A percentile compares a stretch with the other conserved stretches of the same genome.
Conservation (phyloP, 169 alveolate genomes). For the Plasmodium cynomolgi region DNA sequence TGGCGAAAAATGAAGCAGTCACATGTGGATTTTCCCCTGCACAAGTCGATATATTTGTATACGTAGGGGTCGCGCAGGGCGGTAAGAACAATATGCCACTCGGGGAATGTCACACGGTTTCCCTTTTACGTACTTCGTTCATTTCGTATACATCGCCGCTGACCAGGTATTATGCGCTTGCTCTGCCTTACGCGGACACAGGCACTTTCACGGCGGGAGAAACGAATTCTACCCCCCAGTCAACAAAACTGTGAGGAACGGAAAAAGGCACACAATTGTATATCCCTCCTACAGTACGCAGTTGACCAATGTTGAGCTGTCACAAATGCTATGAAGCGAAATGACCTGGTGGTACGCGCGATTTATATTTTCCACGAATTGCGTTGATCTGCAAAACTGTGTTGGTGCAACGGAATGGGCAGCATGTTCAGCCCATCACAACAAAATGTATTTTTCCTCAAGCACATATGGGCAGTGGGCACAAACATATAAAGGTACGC, state of each 20-base stretch:
- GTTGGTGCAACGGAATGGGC: background rate
- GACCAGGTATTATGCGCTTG: background rate
- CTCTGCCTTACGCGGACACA: background rate
- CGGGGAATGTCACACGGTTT: background rate
- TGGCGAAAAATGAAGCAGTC: background rate
- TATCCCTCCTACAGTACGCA: background rate
- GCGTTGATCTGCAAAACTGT: background rate
- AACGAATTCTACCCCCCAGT: background rate
- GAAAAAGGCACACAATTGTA: background rate
- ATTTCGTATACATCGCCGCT: background rate
- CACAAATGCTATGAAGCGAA: background rate
- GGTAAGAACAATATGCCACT: background rate
- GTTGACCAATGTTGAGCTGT: background rate
- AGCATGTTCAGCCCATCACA: background rate
- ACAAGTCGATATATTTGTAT: background rate
- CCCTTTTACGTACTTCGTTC: background rate
- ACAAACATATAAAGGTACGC: background rate
- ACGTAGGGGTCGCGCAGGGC: background rate
- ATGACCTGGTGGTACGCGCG: background rate
- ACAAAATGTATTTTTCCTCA: background rate
- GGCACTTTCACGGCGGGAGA: background rate
- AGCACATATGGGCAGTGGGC: background rate
- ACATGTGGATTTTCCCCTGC: background rate
- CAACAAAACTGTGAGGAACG: background rate
- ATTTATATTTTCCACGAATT: background rate